Evolutionary conservation across 2,329 filamentous ascomycete genomes (phyloP).

Genomic region (Exophiala oligosperma): DNA sequence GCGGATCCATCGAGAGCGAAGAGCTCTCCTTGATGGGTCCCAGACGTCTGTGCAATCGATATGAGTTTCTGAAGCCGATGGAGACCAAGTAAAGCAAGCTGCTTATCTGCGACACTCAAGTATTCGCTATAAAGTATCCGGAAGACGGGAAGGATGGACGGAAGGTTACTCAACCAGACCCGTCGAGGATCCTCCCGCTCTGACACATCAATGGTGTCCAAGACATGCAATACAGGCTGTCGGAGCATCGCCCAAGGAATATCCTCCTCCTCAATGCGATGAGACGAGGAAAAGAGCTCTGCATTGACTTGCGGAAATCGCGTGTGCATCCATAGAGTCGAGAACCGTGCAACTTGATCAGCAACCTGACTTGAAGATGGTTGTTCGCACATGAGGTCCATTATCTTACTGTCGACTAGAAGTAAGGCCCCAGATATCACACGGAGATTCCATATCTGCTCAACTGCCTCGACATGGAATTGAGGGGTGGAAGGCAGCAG

Average conservation of each 20-base stretch:
- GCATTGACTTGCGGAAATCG: slow-evolving; percentile 23
- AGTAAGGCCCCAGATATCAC: slow-evolving; percentile 66
- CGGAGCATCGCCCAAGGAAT: slow-evolving; percentile 24
- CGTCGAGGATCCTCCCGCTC: slow-evolving; percentile 20
- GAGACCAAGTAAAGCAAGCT: slow-evolving; percentile 18
- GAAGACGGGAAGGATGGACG: slow-evolving; percentile 19
- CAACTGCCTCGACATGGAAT: slow-evolving; percentile 90
- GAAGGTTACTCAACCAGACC: slow-evolving; percentile 23
- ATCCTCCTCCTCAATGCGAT: slow-evolving; percentile 18
- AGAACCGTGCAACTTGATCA: slow-evolving; percentile 69
- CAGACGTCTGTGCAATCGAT: slow-evolving; percentile 17
- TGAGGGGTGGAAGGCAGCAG: slow-evolving; percentile 82
- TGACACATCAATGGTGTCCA: slow-evolving; percentile 15
- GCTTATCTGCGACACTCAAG: neutral
- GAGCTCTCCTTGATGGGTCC: slow-evolving; percentile 18
- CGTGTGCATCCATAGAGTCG: slow-evolving; percentile 78
- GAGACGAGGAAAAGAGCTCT: slow-evolving; percentile 15
- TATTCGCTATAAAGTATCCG: slow-evolving; percentile 19
- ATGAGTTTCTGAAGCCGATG: slow-evolving; percentile 23
- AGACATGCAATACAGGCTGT: slow-evolving; percentile 19
- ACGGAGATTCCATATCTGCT: slow-evolving; percentile 83
- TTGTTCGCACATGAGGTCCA: slow-evolving; percentile 22
- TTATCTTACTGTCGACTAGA: slow-evolving; percentile 65
- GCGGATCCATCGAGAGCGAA: slow-evolving; percentile 18
- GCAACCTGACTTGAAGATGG: slow-evolving; percentile 37